Evolutionary conservation across 139 green algal species (phyloP).

Genomic region (Chara braunii): DNA sequence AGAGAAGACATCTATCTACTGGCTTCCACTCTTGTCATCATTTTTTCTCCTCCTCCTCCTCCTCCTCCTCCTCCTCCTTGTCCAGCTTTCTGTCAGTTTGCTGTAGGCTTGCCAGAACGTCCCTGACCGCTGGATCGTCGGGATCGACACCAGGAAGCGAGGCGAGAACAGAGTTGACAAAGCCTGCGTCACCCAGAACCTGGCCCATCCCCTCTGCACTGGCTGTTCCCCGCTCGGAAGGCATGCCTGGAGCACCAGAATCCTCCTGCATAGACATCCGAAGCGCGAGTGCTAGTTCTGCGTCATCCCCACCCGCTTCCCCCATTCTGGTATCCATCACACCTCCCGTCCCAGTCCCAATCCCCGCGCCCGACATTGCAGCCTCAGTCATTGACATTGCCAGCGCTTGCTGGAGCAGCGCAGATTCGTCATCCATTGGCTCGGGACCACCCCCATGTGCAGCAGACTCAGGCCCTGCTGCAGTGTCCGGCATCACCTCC

Average conservation of each 20-base stretch:
- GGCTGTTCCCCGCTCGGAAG: background rate
- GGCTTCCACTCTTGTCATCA: too few relatives aligned
- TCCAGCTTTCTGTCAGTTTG: too few relatives aligned
- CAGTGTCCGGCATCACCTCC: slow-evolving; percentile 25
- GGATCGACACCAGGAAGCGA: slow-evolving; percentile 36
- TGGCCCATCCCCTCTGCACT: slow-evolving; percentile 2
- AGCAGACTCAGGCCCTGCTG: slow-evolving; percentile 7
- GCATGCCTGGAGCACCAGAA: background rate
- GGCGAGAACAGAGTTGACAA: slow-evolving; percentile 38
- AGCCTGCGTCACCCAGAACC: slow-evolving; percentile 20
- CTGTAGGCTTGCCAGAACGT: slow-evolving; percentile 17
- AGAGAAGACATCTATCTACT: too few relatives aligned
- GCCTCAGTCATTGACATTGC: slow-evolving; percentile 82
- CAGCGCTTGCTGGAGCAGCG: slow-evolving; percentile 73
- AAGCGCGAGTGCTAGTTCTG: slow-evolving; percentile 25
- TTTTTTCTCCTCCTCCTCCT: too few relatives aligned
- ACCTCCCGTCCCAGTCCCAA: slow-evolving; percentile 2
- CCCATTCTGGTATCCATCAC: slow-evolving; percentile 14
- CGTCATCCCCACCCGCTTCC: slow-evolving; percentile 19
- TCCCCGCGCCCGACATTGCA: background rate
- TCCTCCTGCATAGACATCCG: slow-evolving; percentile 39
- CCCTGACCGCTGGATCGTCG: slow-evolving; percentile 20
- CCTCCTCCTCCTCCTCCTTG: too few relatives aligned
- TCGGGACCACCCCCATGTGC: slow-evolving; percentile 24
- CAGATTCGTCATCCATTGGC: slow-evolving; percentile 60